A percentile compares a stretch with the other conserved stretches of the same genome.
Conservation (phyloP, 2,329 filamentous ascomycete genomes). For the Sporothrix phasma region DNA sequence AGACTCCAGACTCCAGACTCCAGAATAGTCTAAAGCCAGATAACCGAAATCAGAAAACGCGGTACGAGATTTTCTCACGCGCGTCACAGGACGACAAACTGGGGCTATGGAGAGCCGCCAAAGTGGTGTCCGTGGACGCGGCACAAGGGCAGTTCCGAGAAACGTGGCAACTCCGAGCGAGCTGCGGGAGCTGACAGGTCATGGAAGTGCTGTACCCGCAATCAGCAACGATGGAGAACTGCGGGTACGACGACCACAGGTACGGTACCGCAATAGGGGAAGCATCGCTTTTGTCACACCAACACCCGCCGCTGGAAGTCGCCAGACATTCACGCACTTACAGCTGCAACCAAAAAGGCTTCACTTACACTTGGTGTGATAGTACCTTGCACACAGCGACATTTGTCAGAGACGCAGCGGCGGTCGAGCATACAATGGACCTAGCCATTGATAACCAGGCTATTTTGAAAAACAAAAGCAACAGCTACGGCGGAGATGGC, state of each 20-base stretch:
- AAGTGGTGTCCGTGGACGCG: neutral
- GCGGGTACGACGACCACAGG: neutral
- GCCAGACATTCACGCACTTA: too few relatives aligned
- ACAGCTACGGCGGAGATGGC: neutral
- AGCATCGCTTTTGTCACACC: too few relatives aligned
- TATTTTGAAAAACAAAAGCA: too few relatives aligned
- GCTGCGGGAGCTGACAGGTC: neutral
- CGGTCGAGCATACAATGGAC: neutral
- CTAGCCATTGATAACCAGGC: neutral
- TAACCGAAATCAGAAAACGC: too few relatives aligned
- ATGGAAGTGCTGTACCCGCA: too few relatives aligned
- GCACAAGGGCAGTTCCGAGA: neutral
- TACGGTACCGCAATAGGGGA: neutral
- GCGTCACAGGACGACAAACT: neutral
- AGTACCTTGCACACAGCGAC: neutral
- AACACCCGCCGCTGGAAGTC: too few relatives aligned
- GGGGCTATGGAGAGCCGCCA: neutral
- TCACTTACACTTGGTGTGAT: neutral
- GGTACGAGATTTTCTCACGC: too few relatives aligned
- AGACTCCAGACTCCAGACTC: too few relatives aligned
- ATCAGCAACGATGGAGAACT: neutral
- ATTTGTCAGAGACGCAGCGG: slow-evolving; percentile 1
- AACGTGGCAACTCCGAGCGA: slow-evolving; percentile 1
- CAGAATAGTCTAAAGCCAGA: too few relatives aligned
- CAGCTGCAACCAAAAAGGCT: neutral